phyloP scores from a whole-genome alignment of 768 basidiomycete genomes.

The Auricularia sp. region DNA sequence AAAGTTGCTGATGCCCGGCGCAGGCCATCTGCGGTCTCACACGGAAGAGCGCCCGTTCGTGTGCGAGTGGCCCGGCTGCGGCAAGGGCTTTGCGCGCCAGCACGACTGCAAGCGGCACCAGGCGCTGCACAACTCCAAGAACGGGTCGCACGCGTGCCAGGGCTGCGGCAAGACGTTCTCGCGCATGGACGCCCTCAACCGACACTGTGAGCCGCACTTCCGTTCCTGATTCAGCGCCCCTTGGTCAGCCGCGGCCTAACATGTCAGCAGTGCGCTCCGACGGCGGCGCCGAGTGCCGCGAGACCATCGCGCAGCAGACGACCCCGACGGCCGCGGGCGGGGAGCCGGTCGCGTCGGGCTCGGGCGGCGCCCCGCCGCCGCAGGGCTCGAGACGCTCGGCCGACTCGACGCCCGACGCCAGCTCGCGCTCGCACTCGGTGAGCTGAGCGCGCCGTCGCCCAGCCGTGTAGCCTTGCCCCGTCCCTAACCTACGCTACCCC shows the following conservation, averaged over 20 bases:
- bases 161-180: slow-evolving; percentile 95
- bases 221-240: background rate
- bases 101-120: slow-evolving; percentile 99
- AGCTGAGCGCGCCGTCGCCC: background rate
- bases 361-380: background rate
- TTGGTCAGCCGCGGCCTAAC: background rate
- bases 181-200: slow-evolving; percentile 84
- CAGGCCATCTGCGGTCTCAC: slow-evolving; percentile 89
- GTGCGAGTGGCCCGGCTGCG: slow-evolving; percentile 89
- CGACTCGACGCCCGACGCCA: background rate
- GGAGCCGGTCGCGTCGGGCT: background rate
- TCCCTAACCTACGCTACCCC: background rate
- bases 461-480: background rate
- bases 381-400: background rate
- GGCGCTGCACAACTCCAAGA: slow-evolving; percentile 75
- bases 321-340: background rate
- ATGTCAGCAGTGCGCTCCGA: background rate
- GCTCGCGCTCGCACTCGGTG: background rate
- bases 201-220: slow-evolving; percentile 44
- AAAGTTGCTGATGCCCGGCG: background rate
- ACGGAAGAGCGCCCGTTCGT: slow-evolving; percentile 92
- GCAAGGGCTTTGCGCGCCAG: slow-evolving; percentile 89
- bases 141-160: slow-evolving; percentile 76
- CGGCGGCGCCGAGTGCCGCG: background rate
- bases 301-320: background rate